phyloP scores from a whole-genome alignment of 2,329 filamentous ascomycete genomes.

The Xylariales sp. region DNA sequence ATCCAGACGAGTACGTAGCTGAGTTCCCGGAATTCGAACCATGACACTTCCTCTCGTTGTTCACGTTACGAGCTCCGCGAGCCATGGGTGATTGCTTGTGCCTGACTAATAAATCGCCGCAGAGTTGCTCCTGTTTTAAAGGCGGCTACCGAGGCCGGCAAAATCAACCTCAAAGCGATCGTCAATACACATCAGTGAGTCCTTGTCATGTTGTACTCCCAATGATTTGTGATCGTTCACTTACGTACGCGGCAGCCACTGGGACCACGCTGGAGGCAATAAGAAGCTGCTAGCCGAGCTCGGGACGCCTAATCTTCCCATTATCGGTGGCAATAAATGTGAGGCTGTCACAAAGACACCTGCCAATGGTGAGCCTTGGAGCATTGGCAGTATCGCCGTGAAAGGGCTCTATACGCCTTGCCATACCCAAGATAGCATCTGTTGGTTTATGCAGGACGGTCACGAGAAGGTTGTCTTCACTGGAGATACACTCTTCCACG shows the following conservation, averaged over 20 bases:
- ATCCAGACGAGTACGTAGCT: slow-evolving; percentile 75
- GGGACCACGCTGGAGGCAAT: slow-evolving; percentile 95
- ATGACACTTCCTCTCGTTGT: neutral
- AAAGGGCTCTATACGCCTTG: slow-evolving; percentile 95
- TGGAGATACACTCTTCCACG: slow-evolving; percentile 95
- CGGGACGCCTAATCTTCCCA: slow-evolving; percentile 71
- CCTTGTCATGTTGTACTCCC: neutral
- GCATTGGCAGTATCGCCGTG: slow-evolving; percentile 84
- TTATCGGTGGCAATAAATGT: slow-evolving; percentile 91
- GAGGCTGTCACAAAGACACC: slow-evolving; percentile 82
- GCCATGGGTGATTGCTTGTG: neutral
- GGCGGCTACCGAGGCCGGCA: slow-evolving; percentile 74
- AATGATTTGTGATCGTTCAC: slow-evolving; percentile 12
- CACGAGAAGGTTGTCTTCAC: slow-evolving; percentile 85
- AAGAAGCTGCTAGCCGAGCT: slow-evolving; percentile 70
- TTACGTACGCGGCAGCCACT: slow-evolving; percentile 71
- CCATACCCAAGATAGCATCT: slow-evolving; percentile 98
- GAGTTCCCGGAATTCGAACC: neutral
- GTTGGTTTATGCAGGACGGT: slow-evolving; percentile 89
- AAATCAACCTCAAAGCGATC: slow-evolving; percentile 87
- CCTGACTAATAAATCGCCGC: slow-evolving; percentile 21
- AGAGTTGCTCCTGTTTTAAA: slow-evolving; percentile 75
- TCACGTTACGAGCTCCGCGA: neutral
- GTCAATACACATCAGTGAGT: slow-evolving; percentile 97
- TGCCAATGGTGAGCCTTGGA: slow-evolving; percentile 79